Evolutionary conservation across 768 basidiomycete species (phyloP), one percentile per base, ranked within the genome.

Genomic region (Amanita brunnescens): DNA sequence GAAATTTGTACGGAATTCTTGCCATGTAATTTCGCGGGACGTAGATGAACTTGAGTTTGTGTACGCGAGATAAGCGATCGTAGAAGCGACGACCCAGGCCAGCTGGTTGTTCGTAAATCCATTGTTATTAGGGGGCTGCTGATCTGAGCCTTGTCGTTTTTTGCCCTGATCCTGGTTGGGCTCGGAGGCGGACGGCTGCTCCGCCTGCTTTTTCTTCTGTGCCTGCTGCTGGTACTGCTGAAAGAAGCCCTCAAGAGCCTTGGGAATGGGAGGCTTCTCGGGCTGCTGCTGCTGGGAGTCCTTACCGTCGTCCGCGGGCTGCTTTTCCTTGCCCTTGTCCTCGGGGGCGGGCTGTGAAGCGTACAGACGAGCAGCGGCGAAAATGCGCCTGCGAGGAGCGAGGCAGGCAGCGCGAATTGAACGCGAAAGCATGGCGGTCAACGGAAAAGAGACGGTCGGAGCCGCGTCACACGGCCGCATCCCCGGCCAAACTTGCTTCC

Each of bases 1-100:
- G 74, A 99, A 91, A 8, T 92, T 91, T 40, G 91, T 94, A 47
- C 93, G 83, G 74, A 99, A 99, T 68, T 98, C 96, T 69, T 97
- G 94, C 95, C 96, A 99, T 56, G 96, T 99, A 58, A 99, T 98
- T 70, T 99, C 96, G 53, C 87, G 81, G 1, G 86, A 80, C 21
- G 71, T 68, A 3, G 77, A 70, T 0, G 71, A 66, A 34, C 70
- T 72, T 10, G 81, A 76, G 52, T 79, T 72, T 12, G 78, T 77
- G 58, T 84, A 87, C 12, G 85, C 71, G 58, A 85, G 75, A 60
- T 82, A 85, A 18, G 79, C 77, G 12, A 81, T 74, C 23, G 79
- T 77, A 47, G 83, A 70, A 3, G 70, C 72, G 18, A 68, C 66
- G 50, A 86, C 60, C 58, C 78, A 79, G 3, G 62, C 70, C 24